Evolutionary conservation across 495 filamentous ascomycete genomes (phyloP).

Genomic region (Cetradonia linearis): DNA sequence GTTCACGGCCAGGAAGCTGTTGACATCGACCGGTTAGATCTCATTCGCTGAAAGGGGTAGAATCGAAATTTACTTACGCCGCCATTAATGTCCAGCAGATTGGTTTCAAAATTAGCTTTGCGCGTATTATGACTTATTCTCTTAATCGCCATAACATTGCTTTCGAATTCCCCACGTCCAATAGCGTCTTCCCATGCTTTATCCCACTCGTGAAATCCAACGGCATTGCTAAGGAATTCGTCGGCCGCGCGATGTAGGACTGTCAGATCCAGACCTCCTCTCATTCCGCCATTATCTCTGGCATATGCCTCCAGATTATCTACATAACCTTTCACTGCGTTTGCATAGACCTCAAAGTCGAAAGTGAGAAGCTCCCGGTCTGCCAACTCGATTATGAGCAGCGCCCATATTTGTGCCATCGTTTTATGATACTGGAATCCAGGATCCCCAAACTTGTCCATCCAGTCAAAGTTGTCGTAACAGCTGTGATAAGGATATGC

Average conservation of each 20-base stretch:
- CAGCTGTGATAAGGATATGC: slow-evolving; percentile 67
- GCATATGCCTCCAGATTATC: slow-evolving; percentile 58
- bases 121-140: slow-evolving; percentile 58
- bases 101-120: slow-evolving; percentile 68
- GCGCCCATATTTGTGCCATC: slow-evolving; percentile 66
- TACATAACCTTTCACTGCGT: slow-evolving; percentile 49
- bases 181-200: slow-evolving; percentile 56
- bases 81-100: slow-evolving; percentile 67
- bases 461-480: slow-evolving; percentile 84
- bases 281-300: slow-evolving; percentile 39
- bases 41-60: neutral
- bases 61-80: slow-evolving; percentile 48
- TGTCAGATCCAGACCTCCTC: slow-evolving; percentile 42
- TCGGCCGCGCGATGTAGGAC: slow-evolving; percentile 50
- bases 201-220: slow-evolving; percentile 63
- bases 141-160: slow-evolving; percentile 49
- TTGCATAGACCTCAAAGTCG: slow-evolving; percentile 67
- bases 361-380: slow-evolving; percentile 76
- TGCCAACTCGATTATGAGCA: slow-evolving; percentile 76
- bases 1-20: slow-evolving; percentile 75
- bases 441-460: slow-evolving; percentile 67
- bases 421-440: slow-evolving; percentile 72
- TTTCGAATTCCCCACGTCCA: slow-evolving; percentile 59
- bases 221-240: slow-evolving; percentile 48
- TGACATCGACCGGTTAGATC: slow-evolving; percentile 1